These are phyloP conservation scores for Pythium volutum DNA, from an alignment of 352 stramenopile genomes.

Conservation along the genomic window DNA sequence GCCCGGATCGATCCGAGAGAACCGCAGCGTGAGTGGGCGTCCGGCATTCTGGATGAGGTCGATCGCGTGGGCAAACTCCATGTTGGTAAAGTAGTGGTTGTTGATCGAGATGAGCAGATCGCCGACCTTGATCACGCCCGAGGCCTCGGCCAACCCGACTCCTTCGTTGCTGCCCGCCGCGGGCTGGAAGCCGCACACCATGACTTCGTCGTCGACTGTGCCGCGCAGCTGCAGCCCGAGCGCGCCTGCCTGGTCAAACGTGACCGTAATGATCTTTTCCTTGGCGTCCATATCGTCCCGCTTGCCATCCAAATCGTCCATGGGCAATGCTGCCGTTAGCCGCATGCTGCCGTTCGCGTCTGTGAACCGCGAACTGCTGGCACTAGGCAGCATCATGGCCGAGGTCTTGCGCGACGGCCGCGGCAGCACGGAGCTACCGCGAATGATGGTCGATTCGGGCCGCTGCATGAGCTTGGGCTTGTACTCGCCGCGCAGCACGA, in stretches of 20 bases:
- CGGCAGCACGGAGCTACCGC: slow-evolving; percentile 79
- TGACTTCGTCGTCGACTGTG: slow-evolving; percentile 87
- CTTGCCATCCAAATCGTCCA: slow-evolving; percentile 50
- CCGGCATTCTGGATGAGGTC: slow-evolving; percentile 67
- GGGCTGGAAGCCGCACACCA: slow-evolving; percentile 82
- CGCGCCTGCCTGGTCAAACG: slow-evolving; percentile 73
- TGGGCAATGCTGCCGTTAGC: slow-evolving; percentile 58
- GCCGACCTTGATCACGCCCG: slow-evolving; percentile 72
- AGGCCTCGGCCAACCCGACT: slow-evolving; percentile 55
- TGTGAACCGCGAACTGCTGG: slow-evolving; percentile 59
- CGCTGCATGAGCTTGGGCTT: slow-evolving; percentile 88
- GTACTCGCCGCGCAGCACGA: slow-evolving; percentile 85
- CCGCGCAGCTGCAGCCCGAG: slow-evolving; percentile 73
- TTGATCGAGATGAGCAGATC: slow-evolving; percentile 88
- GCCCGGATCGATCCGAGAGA: slow-evolving; percentile 55
- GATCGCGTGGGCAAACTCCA: slow-evolving; percentile 77
- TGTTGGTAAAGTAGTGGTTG: slow-evolving; percentile 85
- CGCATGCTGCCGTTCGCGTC: slow-evolving; percentile 73
- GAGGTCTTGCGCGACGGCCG: slow-evolving; percentile 70
- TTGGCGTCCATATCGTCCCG: slow-evolving; percentile 71
- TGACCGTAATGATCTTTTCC: slow-evolving; percentile 88
- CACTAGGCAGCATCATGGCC: slow-evolving; percentile 29
- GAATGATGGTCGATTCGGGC: slow-evolving; percentile 84
- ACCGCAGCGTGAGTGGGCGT: slow-evolving; percentile 76
- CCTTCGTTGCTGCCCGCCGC: slow-evolving; percentile 20